Evolutionary conservation across 1,284 basidiomycete genomes (phyloP).

Genomic region (Ceratobasidium sp.): DNA sequence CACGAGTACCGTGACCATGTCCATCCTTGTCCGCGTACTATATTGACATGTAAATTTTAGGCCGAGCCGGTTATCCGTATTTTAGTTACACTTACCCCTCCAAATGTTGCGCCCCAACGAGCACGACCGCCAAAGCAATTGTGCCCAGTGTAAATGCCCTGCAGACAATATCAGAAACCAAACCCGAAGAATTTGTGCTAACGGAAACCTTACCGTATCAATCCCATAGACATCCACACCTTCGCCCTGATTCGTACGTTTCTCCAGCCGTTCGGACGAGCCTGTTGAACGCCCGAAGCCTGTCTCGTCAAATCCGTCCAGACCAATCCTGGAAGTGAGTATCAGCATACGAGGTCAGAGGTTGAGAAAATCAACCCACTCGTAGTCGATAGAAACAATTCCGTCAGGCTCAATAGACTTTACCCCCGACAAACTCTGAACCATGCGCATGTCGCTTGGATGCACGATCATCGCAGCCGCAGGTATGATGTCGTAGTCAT

Average conservation of each 20-base stretch:
- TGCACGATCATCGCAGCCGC: conserved; percentile 39
- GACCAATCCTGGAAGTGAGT: too few relatives aligned
- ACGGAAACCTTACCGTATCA: too few relatives aligned
- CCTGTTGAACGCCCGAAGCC: too few relatives aligned
- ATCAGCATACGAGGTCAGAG: too few relatives aligned
- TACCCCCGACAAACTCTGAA: conserved; percentile 31
- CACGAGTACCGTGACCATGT: conserved; percentile 46
- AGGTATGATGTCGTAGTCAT: conserved; percentile 42
- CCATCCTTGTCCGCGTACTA: conserved; percentile 24
- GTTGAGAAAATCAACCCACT: too few relatives aligned
- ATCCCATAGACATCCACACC: too few relatives aligned
- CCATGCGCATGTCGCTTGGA: background rate
- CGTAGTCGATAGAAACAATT: conserved; percentile 29
- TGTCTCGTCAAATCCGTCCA: too few relatives aligned
- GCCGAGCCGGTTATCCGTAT: background rate
- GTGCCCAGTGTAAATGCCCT: conserved; percentile 30
- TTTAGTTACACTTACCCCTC: too few relatives aligned
- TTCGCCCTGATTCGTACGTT: too few relatives aligned
- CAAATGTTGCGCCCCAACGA: conserved; percentile 32
- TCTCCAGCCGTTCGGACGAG: too few relatives aligned
- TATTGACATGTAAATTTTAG: background rate
- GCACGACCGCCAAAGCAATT: conserved; percentile 35
- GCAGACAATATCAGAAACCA: too few relatives aligned
- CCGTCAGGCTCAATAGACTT: conserved; percentile 38
- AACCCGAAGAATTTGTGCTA: too few relatives aligned